Conservation (phyloP, 345 rosid species). For the Arabis hirsuta region DNA sequence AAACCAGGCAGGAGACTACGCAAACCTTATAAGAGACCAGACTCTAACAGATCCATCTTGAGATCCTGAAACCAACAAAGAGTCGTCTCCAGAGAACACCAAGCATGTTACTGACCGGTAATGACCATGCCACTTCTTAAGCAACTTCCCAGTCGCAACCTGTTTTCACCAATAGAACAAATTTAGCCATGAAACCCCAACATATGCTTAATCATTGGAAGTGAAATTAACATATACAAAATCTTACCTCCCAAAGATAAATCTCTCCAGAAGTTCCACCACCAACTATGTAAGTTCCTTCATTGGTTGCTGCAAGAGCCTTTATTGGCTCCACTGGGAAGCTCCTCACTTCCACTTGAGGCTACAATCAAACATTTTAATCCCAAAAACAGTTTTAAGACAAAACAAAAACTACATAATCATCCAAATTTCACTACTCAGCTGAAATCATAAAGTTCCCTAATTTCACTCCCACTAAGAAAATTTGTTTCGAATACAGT, state of each 20-base stretch:
- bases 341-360: constrained; percentile 77
- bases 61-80: constrained; percentile 79
- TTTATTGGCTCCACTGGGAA: constrained; percentile 77
- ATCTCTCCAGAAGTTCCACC: constrained; percentile 79
- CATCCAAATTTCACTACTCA: background rate
- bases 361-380: constrained; percentile 48
- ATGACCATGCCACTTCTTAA: constrained; percentile 88
- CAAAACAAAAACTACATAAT: background rate
- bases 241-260: constrained; percentile 78
- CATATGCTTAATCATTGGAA: background rate
- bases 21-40: constrained; percentile 77
- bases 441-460: background rate
- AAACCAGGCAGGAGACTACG: background rate
- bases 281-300: constrained; percentile 79
- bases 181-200: background rate
- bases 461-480: background rate
- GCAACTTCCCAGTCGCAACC: constrained; percentile 79
- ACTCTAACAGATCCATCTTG: constrained; percentile 79
- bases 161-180: constrained; percentile 28
- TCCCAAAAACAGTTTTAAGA: background rate
- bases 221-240: background rate
- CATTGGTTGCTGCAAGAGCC: constrained; percentile 65
- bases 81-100: constrained; percentile 75
- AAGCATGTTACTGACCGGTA: constrained; percentile 71
- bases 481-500: background rate